These are phyloP conservation scores for Xanthoparmelia taractica DNA, from an alignment of 495 filamentous ascomycete genomes.

Conservation along the genomic window DNA sequence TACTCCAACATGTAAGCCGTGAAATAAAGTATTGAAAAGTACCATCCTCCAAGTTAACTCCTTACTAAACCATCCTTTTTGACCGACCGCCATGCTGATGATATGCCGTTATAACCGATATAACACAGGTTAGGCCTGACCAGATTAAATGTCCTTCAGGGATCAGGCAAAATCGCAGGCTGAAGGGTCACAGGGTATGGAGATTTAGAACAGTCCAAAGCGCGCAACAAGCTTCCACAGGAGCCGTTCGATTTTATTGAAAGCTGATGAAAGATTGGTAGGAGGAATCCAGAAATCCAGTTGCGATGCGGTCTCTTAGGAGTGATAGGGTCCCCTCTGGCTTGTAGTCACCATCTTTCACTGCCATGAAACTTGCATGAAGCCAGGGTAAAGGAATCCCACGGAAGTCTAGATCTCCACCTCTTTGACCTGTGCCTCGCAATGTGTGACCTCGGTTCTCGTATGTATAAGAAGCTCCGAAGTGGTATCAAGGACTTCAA, in stretches of 20 bases:
- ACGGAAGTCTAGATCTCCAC: background rate
- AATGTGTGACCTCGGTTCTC: background rate
- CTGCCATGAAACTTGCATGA: conserved; percentile 10
- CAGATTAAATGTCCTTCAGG: background rate
- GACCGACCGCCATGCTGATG: conserved; percentile 19
- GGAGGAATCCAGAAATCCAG: background rate
- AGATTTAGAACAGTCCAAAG: background rate
- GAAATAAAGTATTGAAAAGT: conserved; percentile 79
- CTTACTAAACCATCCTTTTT: conserved; percentile 22
- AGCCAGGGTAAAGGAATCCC: background rate
- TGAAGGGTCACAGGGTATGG: conserved; percentile 1
- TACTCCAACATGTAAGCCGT: conserved; percentile 69
- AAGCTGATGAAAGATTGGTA: background rate
- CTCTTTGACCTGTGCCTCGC: background rate
- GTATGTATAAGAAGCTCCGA: background rate
- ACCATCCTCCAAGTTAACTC: conserved; percentile 60
- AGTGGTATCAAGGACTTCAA: background rate
- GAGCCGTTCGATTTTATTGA: background rate
- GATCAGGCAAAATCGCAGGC: background rate
- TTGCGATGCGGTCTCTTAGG: background rate
- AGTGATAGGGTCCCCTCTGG: background rate
- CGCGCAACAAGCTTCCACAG: background rate
- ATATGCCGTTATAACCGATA: background rate
- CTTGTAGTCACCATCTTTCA: background rate
- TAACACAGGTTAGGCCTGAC: background rate